Evolutionary conservation across 148 eudicot species (phyloP).

Genomic region (Chenopodium berlandieri): DNA sequence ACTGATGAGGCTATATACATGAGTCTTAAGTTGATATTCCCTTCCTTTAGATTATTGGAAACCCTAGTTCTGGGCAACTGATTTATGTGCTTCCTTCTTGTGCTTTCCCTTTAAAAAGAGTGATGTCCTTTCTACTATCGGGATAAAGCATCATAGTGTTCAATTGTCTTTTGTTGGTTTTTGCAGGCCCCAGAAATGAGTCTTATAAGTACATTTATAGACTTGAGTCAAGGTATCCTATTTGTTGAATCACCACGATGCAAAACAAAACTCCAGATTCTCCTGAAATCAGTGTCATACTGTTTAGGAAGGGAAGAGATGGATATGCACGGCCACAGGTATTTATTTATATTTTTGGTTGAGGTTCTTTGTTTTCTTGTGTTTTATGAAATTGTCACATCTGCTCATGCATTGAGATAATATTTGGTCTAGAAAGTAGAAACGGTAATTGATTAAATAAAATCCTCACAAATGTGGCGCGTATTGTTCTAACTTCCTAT

Average conservation of each 20-base stretch:
- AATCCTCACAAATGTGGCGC: no score
- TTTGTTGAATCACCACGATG: slow-evolving; percentile 77
- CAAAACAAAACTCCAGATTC: slow-evolving; percentile 65
- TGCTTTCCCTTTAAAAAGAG: not conserved
- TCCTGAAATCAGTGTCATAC: slow-evolving; percentile 37
- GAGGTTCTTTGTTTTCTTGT: not conserved
- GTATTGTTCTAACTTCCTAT: not conserved
- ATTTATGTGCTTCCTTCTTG: not conserved
- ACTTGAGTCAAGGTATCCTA: slow-evolving; percentile 57
- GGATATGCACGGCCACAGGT: slow-evolving; percentile 71
- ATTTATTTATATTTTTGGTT: slow-evolving; percentile 1
- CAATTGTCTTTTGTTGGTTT: not conserved
- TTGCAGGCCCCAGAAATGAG: slow-evolving; percentile 85
- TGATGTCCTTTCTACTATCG: not conserved
- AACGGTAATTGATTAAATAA: no score
- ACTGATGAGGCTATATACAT: not conserved
- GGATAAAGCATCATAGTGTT: not conserved
- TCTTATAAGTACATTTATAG: slow-evolving; percentile 63
- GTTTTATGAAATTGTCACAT: not conserved
- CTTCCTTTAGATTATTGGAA: not conserved
- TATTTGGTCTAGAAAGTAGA: not conserved
- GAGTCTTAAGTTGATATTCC: not conserved
- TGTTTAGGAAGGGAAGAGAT: slow-evolving; percentile 44
- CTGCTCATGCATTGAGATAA: not conserved
- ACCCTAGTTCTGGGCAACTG: not conserved